Percentiles rank a stretch among this genome's conserved stretches.
phyloP scores from a whole-genome alignment of 2,329 filamentous ascomycete genomes.

The Lasiodiplodia gonubiensis region DNA sequence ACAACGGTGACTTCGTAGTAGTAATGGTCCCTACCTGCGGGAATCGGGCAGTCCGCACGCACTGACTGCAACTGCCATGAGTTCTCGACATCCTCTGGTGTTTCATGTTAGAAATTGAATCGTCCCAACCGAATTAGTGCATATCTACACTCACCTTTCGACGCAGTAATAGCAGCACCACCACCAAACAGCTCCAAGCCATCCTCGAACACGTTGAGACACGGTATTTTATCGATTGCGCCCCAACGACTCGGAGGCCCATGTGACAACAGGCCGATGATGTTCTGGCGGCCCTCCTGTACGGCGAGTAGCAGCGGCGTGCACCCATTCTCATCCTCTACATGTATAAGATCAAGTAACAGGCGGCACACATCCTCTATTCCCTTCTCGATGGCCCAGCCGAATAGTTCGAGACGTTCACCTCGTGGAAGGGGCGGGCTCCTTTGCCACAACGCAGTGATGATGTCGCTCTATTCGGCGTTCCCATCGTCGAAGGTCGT shows the following conservation, averaged over 20 bases:
- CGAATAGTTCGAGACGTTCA: background rate
- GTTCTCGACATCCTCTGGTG: background rate
- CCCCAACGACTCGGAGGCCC: background rate
- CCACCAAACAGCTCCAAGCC: background rate
- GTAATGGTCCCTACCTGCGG: background rate
- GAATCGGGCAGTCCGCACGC: background rate
- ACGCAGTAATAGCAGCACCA: too few species aligned
- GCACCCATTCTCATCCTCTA: background rate
- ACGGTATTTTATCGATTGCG: background rate
- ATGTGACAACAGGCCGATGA: background rate
- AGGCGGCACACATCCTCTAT: background rate
- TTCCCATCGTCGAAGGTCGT: too few species aligned
- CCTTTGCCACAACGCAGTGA: background rate
- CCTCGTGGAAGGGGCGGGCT: background rate
- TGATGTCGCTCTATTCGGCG: too few species aligned
- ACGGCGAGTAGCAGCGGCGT: background rate
- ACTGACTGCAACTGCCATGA: background rate
- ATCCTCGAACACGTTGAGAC: background rate
- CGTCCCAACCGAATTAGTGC: background rate
- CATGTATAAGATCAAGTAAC: background rate
- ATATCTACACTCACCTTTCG: too few species aligned
- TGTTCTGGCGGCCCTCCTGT: background rate
- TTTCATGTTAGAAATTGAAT: background rate
- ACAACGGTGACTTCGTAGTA: background rate
- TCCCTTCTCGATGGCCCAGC: background rate